A percentile compares a stretch with the other conserved stretches of the same genome.
Evolutionary conservation across 1,284 basidiomycete species (phyloP).

Genomic region (Pseudozyma thailandica): DNA sequence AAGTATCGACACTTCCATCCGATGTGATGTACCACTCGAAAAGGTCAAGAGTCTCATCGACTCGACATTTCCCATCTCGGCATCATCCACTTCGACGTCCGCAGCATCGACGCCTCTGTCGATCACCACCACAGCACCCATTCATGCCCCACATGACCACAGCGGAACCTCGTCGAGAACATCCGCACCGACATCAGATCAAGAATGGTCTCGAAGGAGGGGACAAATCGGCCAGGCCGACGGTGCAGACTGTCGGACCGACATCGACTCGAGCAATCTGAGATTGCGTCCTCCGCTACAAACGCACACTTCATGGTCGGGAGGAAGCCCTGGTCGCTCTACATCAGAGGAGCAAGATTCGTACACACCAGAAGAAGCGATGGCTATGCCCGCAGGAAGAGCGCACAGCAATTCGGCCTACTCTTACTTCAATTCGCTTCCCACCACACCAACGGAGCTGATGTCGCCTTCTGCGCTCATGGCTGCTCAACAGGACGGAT

Average conservation of each 20-base stretch:
- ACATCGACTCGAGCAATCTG: constrained; percentile 19
- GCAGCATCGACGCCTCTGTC: constrained; percentile 16
- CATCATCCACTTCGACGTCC: constrained; percentile 12
- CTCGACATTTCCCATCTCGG: too few species aligned
- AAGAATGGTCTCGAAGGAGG: constrained; percentile 5
- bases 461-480: constrained; percentile 2
- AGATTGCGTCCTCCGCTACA: constrained; percentile 8
- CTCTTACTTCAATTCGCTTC: constrained; percentile 34
- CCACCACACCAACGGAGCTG: constrained; percentile 22
- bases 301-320: constrained; percentile 6
- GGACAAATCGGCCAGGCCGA: background rate
- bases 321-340: background rate
- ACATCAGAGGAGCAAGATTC: constrained; percentile 17
- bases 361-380: constrained; percentile 18
- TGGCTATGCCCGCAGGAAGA: background rate
- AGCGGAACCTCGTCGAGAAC: constrained; percentile 15
- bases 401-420: constrained; percentile 18
- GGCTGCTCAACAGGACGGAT: constrained; percentile 7
- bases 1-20: constrained; percentile 16
- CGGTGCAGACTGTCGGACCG: background rate
- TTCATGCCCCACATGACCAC: background rate
- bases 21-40: constrained; percentile 31
- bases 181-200: constrained; percentile 10
- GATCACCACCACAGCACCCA: background rate
- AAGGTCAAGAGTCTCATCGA: constrained; percentile 20